A percentile compares a stretch with the other conserved stretches of the same genome.
Evolutionary conservation across 106 monocot species (phyloP).

Genomic region (Dendrobium huoshanense): DNA sequence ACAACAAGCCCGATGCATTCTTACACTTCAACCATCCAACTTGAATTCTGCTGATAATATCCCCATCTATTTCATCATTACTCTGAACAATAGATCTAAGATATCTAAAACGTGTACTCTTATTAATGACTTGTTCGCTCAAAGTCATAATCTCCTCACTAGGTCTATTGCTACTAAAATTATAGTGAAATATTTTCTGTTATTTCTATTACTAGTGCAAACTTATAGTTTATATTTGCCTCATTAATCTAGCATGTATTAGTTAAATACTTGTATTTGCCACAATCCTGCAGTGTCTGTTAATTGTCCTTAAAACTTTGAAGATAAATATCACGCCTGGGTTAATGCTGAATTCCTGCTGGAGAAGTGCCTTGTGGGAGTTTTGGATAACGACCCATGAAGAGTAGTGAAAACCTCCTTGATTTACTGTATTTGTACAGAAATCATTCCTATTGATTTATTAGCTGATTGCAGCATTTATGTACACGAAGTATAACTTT

Average conservation of each 20-base stretch:
- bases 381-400: conserved; percentile 33
- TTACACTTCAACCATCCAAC: no score
- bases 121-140: no score
- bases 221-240: not conserved
- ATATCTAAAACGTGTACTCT: no score
- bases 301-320: not conserved
- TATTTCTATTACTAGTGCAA: not conserved
- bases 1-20: no score
- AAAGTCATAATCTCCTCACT: no score
- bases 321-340: conserved; percentile 82
- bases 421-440: not conserved
- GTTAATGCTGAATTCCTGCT: conserved; percentile 64
- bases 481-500: not conserved
- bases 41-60: no score
- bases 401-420: not conserved
- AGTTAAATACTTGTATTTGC: not conserved
- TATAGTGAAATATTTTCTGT: not conserved
- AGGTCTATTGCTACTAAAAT: no score
- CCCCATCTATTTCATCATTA: no score
- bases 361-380: conserved; percentile 70
- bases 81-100: no score
- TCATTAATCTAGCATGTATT: not conserved
- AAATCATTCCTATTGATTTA: not conserved
- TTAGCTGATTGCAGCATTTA: not conserved
- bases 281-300: not conserved